phyloP scores from a whole-genome alignment of 2,329 filamentous ascomycete species.

The Sclerotinia borealis region DNA sequence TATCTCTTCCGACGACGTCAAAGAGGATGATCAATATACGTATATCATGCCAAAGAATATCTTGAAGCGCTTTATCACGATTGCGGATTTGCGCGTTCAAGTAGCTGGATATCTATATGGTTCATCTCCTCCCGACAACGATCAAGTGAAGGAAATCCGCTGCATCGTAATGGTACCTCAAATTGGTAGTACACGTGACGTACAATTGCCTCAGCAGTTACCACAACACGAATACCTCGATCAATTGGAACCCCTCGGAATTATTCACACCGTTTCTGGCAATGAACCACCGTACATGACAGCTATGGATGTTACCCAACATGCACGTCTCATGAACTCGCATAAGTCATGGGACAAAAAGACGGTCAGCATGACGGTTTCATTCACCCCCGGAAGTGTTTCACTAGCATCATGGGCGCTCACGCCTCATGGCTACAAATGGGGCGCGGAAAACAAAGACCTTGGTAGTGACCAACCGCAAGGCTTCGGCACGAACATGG shows the following conservation, averaged over 20 bases:
- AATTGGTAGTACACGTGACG: constrained; percentile 85
- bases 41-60: constrained; percentile 99
- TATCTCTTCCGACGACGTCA: constrained; percentile 90
- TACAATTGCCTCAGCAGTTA: constrained; percentile 82
- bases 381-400: constrained; percentile 94
- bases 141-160: constrained; percentile 93
- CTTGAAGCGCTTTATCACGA: constrained; percentile 95
- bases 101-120: constrained; percentile 96
- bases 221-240: constrained; percentile 89
- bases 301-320: constrained; percentile 87
- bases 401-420: constrained; percentile 91
- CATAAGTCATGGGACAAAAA: constrained; percentile 78
- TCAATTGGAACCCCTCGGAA: constrained; percentile 79
- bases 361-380: constrained; percentile 90
- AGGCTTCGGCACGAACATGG: constrained; percentile 87
- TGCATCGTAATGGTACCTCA: constrained; percentile 98
- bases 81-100: constrained; percentile 92
- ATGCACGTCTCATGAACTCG: constrained; percentile 80
- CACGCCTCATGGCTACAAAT: constrained; percentile 88
- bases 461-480: constrained; percentile 85
- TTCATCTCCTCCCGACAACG: constrained; percentile 84
- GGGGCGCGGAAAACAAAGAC: constrained; percentile 96
- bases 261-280: constrained; percentile 93
- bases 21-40: constrained; percentile 79
- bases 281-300: constrained; percentile 97